Percentiles rank a stretch among this genome's conserved stretches.
Conservation (phyloP, 2,329 filamentous ascomycete genomes). For the Ophioceras dolichostomum region DNA sequence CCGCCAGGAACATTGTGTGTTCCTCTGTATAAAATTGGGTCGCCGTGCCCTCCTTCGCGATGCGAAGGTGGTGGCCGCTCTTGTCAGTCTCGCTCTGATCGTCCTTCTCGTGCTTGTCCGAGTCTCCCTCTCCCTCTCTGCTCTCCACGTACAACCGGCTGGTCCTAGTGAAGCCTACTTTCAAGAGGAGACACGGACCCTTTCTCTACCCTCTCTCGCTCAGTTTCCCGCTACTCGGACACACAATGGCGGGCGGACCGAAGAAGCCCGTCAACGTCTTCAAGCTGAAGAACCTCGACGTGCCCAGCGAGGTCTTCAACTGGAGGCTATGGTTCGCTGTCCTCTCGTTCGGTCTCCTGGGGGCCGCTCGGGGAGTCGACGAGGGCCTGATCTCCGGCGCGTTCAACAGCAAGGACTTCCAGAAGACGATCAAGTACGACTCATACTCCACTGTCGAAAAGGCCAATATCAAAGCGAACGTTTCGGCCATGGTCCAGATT, state of each 20-base stretch:
- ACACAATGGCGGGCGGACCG: conserved; percentile 3
- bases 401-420: conserved; percentile 54
- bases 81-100: too few species aligned
- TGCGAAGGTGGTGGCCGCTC: too few species aligned
- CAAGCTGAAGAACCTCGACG: conserved; percentile 47
- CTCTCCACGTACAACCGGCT: too few species aligned
- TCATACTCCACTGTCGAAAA: conserved; percentile 37
- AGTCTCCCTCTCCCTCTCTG: too few species aligned
- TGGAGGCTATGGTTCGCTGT: conserved; percentile 71
- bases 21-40: too few species aligned
- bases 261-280: conserved; percentile 53
- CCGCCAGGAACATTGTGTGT: too few species aligned
- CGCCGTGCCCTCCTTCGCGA: too few species aligned
- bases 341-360: conserved; percentile 61
- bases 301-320: conserved; percentile 61
- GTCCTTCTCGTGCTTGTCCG: too few species aligned
- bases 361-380: conserved; percentile 67
- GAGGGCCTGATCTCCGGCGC: conserved; percentile 68
- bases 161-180: too few species aligned
- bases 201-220: too few species aligned
- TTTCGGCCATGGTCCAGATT: conserved; percentile 72
- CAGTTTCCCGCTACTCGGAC: too few species aligned
- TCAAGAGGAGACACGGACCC: too few species aligned
- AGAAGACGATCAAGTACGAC: conserved; percentile 42
- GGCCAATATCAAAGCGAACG: conserved; percentile 63